These are phyloP conservation scores for Echinosophora koreensis DNA, from an alignment of 306 rosid species.

Conservation along the genomic window DNA sequence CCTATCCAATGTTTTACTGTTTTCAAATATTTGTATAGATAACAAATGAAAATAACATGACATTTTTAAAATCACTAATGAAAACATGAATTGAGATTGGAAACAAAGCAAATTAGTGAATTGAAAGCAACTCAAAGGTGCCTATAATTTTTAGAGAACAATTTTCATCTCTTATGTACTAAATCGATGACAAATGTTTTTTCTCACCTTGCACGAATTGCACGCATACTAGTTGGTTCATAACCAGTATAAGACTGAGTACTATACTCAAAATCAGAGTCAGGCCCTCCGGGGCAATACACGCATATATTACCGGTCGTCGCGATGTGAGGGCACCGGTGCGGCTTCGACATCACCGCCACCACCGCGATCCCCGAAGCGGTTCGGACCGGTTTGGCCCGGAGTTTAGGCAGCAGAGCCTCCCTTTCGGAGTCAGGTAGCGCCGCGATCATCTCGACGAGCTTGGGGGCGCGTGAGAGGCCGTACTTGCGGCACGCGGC, in stretches of 20 bases:
- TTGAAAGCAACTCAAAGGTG: too few relatives aligned
- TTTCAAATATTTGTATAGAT: too few relatives aligned
- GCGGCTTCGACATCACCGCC: slow-evolving; percentile 99
- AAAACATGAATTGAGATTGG: too few relatives aligned
- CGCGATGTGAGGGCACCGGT: slow-evolving; percentile 95
- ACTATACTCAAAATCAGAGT: slow-evolving; percentile 95
- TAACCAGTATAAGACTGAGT: slow-evolving; percentile 99
- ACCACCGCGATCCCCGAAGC: slow-evolving; percentile 97
- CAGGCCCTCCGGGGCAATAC: slow-evolving; percentile 97
- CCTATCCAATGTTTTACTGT: too few relatives aligned
- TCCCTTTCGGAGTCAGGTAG: slow-evolving; percentile 89
- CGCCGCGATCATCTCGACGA: slow-evolving; percentile 96
- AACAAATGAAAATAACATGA: too few relatives aligned
- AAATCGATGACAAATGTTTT: too few relatives aligned
- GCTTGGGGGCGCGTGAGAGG: slow-evolving; percentile 93
- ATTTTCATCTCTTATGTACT: too few relatives aligned
- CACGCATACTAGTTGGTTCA: slow-evolving; percentile 98
- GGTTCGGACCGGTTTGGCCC: slow-evolving; percentile 96
- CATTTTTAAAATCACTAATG: too few relatives aligned
- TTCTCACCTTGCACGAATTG: slow-evolving; percentile 88
- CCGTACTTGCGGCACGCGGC: slow-evolving; percentile 97
- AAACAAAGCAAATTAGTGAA: too few relatives aligned
- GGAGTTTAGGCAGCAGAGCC: slow-evolving; percentile 86
- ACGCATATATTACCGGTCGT: slow-evolving; percentile 97
- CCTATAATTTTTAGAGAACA: too few relatives aligned